A percentile compares a stretch with the other conserved stretches of the same genome.
phyloP scores from a whole-genome alignment of 2,329 filamentous ascomycete species.

The Xylaria sp. region DNA sequence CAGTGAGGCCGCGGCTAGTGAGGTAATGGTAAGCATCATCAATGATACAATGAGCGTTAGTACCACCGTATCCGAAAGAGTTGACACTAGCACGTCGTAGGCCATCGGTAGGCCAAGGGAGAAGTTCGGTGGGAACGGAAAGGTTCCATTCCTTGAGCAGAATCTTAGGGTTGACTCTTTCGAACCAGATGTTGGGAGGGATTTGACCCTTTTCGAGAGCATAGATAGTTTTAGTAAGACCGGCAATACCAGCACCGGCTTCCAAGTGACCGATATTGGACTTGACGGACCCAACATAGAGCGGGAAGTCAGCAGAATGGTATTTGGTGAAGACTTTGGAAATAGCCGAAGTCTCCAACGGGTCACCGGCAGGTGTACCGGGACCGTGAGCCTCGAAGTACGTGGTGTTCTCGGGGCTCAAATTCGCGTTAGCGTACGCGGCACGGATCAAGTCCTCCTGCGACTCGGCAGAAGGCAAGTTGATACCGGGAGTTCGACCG shows the following conservation, averaged over 20 bases:
- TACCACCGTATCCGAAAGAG: conserved; percentile 53
- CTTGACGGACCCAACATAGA: conserved; percentile 47
- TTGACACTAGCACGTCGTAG: conserved; percentile 51
- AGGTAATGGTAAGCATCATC: conserved; percentile 50
- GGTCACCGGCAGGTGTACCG: conserved; percentile 55
- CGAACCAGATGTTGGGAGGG: conserved; percentile 47
- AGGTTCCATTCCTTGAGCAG: conserved; percentile 47
- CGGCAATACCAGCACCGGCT: conserved; percentile 45
- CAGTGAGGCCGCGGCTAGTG: conserved; percentile 41
- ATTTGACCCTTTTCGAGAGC: conserved; percentile 46
- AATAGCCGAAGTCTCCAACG: conserved; percentile 55
- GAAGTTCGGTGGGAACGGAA: conserved; percentile 43
- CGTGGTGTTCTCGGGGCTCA: conserved; percentile 47
- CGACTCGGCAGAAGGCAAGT: conserved; percentile 48
- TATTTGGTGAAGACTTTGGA: conserved; percentile 46
- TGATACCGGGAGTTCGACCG: conserved; percentile 56
- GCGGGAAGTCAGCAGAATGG: conserved; percentile 38
- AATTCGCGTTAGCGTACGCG: conserved; percentile 48
- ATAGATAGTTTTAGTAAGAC: conserved; percentile 46
- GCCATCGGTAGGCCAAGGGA: conserved; percentile 45
- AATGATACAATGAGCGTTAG: conserved; percentile 52
- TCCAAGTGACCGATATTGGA: conserved; percentile 48
- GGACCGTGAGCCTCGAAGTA: conserved; percentile 56
- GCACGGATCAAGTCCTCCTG: conserved; percentile 53
- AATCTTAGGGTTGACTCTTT: conserved; percentile 48